These are phyloP conservation scores for Alternaria gaisen DNA, from an alignment of 2,329 filamentous ascomycete species.

Conservation along the genomic window DNA sequence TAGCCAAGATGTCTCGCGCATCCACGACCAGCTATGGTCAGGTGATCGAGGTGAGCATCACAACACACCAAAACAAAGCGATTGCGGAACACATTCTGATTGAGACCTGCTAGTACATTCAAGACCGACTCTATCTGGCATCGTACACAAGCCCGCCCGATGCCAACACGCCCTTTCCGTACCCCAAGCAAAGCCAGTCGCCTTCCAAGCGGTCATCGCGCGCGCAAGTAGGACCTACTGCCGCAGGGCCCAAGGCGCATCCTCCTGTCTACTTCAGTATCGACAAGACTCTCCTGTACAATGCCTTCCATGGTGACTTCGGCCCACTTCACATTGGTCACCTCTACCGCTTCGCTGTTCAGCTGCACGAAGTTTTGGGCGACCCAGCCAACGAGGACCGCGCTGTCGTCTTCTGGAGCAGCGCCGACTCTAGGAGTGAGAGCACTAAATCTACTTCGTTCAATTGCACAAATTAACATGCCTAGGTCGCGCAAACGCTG, in stretches of 20 bases:
- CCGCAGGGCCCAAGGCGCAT: slow-evolving; percentile 61
- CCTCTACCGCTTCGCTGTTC: slow-evolving; percentile 93
- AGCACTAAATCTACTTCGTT: slow-evolving; percentile 28
- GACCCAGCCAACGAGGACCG: slow-evolving; percentile 89
- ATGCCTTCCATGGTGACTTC: slow-evolving; percentile 98
- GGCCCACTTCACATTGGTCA: slow-evolving; percentile 97
- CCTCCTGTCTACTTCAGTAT: slow-evolving; percentile 94
- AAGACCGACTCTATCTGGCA: slow-evolving; percentile 93
- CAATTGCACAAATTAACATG: slow-evolving; percentile 26
- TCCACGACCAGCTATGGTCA: slow-evolving; percentile 73
- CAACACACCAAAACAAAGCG: slow-evolving; percentile 38
- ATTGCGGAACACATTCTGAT: slow-evolving; percentile 20
- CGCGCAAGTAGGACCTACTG: slow-evolving; percentile 66
- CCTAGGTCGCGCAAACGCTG: slow-evolving; percentile 86
- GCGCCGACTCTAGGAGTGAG: slow-evolving; percentile 87
- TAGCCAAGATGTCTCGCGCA: slow-evolving; percentile 43
- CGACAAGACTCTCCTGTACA: slow-evolving; percentile 92
- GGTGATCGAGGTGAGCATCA: slow-evolving; percentile 88
- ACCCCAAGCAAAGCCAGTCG: slow-evolving; percentile 71
- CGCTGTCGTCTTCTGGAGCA: slow-evolving; percentile 95
- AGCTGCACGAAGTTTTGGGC: slow-evolving; percentile 93
- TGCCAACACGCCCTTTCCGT: slow-evolving; percentile 85
- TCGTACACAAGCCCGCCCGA: slow-evolving; percentile 86
- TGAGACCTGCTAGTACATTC: slow-evolving; percentile 28
- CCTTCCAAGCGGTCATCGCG: slow-evolving; percentile 79